Evolutionary conservation across 1,139 yeast genomes (phyloP), one percentile per base, ranked within the genome.

Genomic region (Debaryomyces nepalensis): DNA sequence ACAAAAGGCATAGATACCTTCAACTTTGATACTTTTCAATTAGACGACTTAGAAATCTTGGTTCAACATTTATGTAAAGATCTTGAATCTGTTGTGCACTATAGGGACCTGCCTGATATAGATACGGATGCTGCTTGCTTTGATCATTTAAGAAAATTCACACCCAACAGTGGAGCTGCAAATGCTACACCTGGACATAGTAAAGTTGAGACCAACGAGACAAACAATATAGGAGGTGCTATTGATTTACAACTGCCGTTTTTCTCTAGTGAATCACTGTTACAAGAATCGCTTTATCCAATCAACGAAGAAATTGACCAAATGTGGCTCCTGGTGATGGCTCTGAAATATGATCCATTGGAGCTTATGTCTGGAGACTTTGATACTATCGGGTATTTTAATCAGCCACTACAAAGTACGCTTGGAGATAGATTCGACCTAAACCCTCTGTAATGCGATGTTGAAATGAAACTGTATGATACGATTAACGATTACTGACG

Each of bases 321-420:
- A 40, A 53, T 64, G 48, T 65, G 70, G 70, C 40, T 57, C 24
- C 67, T 57, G 44, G 55, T 63, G 48, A 52, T 60, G 19, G 57
- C 60, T 9, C 55, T 59, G 60, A 63, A 61, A 41, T 51, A 53
- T 24, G 62, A 59, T 34, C 23, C 44, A 2, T 12, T 23, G n/a
- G 43, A 42, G 27, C 32, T 20, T 8, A 15, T 29, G 5, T 29
- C 32, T 10, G 32, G 32, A 10, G 32, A 16, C 18, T 29, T 29
- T 29, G 32, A 29, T 21, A 19, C 26, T 8, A 22, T 15, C 12
- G 36, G 27, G 14, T 15, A 22, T 20, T 33, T 33, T 15, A 22
- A 33, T 21, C 26, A 15, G 8, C 36, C 15, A 20, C 18, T 24
- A 10, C 27, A 33, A n/a, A 33, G n/a, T 14, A 20, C 26, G 3